Evolutionary conservation across 2,329 filamentous ascomycete species (phyloP).

Genomic region (Diaporthe sp.): DNA sequence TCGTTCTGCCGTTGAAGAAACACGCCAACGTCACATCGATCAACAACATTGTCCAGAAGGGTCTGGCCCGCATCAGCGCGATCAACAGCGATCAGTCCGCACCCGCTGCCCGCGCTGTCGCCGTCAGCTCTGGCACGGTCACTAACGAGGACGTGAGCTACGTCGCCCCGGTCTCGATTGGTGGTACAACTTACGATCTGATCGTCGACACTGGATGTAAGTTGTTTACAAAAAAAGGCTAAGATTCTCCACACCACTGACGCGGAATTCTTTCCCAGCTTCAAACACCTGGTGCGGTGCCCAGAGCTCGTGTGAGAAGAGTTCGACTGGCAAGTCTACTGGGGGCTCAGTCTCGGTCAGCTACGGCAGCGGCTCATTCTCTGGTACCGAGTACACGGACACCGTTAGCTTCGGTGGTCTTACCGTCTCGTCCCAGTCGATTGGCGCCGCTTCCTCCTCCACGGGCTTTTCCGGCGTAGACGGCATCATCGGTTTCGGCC

Average conservation of each 20-base stretch:
- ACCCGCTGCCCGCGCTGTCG: constrained; percentile 24
- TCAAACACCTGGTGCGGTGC: constrained; percentile 44
- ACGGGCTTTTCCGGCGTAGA: constrained; percentile 28
- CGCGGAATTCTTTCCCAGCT: constrained; percentile 38
- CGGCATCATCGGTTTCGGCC: constrained; percentile 44
- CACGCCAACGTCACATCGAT: constrained; percentile 45
- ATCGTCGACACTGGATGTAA: constrained; percentile 51
- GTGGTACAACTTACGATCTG: constrained; percentile 46
- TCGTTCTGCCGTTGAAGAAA: constrained; percentile 45
- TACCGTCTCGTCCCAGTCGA: constrained; percentile 42
- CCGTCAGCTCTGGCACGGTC: constrained; percentile 45
- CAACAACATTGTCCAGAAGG: constrained; percentile 46
- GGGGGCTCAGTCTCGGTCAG: constrained; percentile 45
- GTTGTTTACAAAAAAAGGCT: neutral
- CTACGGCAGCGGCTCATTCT: constrained; percentile 49
- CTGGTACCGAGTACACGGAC: constrained; percentile 48
- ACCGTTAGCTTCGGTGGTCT: constrained; percentile 50
- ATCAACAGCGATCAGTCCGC: constrained; percentile 43
- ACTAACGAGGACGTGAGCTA: constrained; percentile 49
- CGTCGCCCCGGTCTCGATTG: constrained; percentile 47
- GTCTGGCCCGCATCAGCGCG: constrained; percentile 45
- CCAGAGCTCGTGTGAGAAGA: constrained; percentile 20
- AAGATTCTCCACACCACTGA: neutral
- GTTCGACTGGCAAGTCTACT: constrained; percentile 41
- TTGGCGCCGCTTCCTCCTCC: constrained; percentile 24